Conservation (phyloP, 129 eudicot genomes). For the Calendula officinalis region DNA sequence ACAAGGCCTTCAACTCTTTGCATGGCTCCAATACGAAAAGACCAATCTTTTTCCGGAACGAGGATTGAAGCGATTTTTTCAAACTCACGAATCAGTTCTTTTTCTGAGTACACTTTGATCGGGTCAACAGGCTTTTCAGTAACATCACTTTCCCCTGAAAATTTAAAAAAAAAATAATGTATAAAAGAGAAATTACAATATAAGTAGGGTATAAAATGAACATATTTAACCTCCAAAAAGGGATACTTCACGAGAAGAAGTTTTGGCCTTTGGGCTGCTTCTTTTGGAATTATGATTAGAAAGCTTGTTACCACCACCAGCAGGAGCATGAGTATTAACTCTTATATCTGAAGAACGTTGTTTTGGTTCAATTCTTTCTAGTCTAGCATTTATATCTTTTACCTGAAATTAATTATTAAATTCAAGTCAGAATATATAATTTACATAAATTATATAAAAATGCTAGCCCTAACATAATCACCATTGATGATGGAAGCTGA, state of each 20-base stretch:
- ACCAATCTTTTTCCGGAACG: conserved; percentile 98
- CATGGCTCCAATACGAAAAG: conserved; percentile 92
- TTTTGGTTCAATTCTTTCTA: conserved; percentile 89
- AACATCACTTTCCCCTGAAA: conserved; percentile 73
- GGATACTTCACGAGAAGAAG: conserved; percentile 69
- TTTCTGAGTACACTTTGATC: conserved; percentile 86
- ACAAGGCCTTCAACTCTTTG: conserved; percentile 94
- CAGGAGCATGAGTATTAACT: conserved; percentile 47
- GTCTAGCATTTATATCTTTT: conserved; percentile 85
- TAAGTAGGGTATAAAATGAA: neutral
- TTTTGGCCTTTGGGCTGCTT: conserved; percentile 90
- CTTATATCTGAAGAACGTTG: conserved; percentile 58
- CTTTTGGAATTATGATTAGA: conserved; percentile 57
- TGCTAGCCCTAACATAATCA: conserved; percentile 27
- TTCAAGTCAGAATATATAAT: conserved; percentile 3
- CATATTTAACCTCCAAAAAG: conserved; percentile 77
- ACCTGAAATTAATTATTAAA: conserved; percentile 47
- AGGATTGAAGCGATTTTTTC: conserved; percentile 81
- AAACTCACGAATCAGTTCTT: conserved; percentile 85
- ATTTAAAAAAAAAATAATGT: neutral
- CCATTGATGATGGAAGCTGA: conserved; percentile 80
- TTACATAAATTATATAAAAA: neutral
- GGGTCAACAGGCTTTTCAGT: conserved; percentile 98
- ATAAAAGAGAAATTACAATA: neutral
- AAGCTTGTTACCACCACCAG: conserved; percentile 46